Base-by-base conservation (phyloP, 148 eudicot species). In the Spergularia bocconei region DNA sequence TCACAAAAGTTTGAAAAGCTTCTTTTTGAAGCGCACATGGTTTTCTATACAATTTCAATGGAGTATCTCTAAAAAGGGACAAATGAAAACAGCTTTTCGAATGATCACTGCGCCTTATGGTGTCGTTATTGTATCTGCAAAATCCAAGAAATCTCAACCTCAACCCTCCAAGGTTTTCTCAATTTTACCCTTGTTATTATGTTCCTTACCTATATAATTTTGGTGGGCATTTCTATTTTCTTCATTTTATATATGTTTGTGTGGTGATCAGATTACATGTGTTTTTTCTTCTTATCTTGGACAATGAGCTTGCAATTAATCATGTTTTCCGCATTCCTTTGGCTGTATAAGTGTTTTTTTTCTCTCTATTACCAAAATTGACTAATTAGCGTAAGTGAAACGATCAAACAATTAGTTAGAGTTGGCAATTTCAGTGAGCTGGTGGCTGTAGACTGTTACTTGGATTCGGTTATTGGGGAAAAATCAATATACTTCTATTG, bases 111-210 rank as follows among this genome's bases (percentile, higher is more conserved):
- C 41, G 17, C 67, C 78, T 11, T 51, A 15, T 53, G 60, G 71
- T 57, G 39, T 20, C 57, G 16, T 67, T 73, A 81, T 87, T 84
- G 81, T 88, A 57, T 87, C 90, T 67, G 80, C 79, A 71, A 88
- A 82, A 84, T 80, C 85, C 66, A 86, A 81, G 50, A 82, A 71
- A 66, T 69, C 86, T 66, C 77, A 81, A 53, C 72, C 88, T 7
- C 61, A 79, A 61, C 70, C 87, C 36, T 55, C 79, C 58, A 75
- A 86, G 85, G 88, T 80, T 7, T 15, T 13, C 44, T 15, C 20
- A 39, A 3, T 17, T 2, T 25, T 41, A 15, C 39, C 44, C 69
- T 36, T 38, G 7, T 66, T 33, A 63, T 19, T 55, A 20, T n/a
- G 14, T 20, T 13, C 17, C 20, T 63, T 13, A 23, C 10, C 48